phyloP scores from a whole-genome alignment of 805 yeast species.

The Saccharomycopsis fibuligera region DNA sequence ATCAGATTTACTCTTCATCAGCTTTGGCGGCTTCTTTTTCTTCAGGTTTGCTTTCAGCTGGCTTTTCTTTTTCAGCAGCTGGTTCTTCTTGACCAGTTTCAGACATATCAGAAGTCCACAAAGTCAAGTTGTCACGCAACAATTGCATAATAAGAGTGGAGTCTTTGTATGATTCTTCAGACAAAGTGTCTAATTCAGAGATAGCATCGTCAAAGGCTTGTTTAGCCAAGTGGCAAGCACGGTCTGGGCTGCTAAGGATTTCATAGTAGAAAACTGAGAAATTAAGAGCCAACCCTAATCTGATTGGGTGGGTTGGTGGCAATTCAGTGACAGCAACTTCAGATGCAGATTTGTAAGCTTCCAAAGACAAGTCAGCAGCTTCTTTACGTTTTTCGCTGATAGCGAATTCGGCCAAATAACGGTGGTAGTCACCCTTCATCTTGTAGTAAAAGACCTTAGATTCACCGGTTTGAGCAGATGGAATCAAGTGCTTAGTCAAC shows the following conservation, averaged over 20 bases:
- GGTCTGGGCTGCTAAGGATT: conserved; percentile 95
- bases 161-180: conserved; percentile 98
- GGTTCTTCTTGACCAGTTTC: conserved; percentile 64
- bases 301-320: conserved; percentile 98
- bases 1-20: conserved; percentile 13
- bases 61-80: conserved; percentile 29
- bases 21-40: conserved; percentile 16
- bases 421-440: conserved; percentile 99
- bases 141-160: conserved; percentile 98
- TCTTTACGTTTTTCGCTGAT: conserved; percentile 84
- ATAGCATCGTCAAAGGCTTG: conserved; percentile 99
- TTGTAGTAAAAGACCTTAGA: conserved; percentile 96
- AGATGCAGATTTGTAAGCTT: conserved; percentile 91
- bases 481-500: conserved; percentile 82
- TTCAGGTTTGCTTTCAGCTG: conserved; percentile 23
- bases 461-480: conserved; percentile 94
- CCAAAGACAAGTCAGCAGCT: conserved; percentile 87
- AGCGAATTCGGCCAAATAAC: conserved; percentile 97
- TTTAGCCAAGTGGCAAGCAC: conserved; percentile 98
- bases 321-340: conserved; percentile 95
- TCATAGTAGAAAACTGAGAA: conserved; percentile 98
- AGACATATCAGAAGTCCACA: conserved; percentile 95
- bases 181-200: conserved; percentile 94
- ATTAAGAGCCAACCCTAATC: conserved; percentile 95
- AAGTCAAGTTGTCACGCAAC: conserved; percentile 94